These are phyloP conservation scores for Condylostoma magnum DNA, from an alignment of 169 alveolate genomes.

Conservation along the genomic window DNA sequence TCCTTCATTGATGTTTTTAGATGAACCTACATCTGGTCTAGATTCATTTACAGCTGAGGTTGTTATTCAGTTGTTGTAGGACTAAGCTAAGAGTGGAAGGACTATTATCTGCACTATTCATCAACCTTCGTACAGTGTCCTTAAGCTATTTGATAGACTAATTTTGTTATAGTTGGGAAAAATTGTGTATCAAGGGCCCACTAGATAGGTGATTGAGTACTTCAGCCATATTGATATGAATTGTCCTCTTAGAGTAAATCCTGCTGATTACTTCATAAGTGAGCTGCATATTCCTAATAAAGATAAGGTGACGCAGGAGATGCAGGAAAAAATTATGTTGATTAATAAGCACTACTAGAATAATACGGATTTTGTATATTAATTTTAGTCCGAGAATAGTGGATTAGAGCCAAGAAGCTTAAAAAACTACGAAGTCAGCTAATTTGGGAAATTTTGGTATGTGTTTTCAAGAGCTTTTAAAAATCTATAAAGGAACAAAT, in stretches of 20 bases:
- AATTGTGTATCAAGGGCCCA: slow-evolving; percentile 57
- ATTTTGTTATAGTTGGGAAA: slow-evolving; percentile 69
- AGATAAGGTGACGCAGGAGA: not conserved
- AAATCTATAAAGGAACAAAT: slow-evolving; percentile 36
- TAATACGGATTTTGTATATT: not conserved
- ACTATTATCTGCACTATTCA: slow-evolving; percentile 77
- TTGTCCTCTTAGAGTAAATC: slow-evolving; percentile 57
- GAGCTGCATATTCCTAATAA: slow-evolving; percentile 2
- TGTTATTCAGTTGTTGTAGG: slow-evolving; percentile 62
- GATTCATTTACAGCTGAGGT: slow-evolving; percentile 81
- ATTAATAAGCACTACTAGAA: not conserved
- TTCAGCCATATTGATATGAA: slow-evolving; percentile 47
- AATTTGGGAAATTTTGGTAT: not conserved
- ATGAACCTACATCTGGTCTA: slow-evolving; percentile 90
- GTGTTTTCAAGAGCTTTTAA: not conserved
- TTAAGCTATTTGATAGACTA: slow-evolving; percentile 62
- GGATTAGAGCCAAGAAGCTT: not conserved
- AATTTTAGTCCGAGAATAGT: not conserved
- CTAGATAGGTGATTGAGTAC: slow-evolving; percentile 31
- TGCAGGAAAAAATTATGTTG: slow-evolving; percentile 4
- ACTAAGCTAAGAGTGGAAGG: slow-evolving; percentile 69
- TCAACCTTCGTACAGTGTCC: slow-evolving; percentile 76
- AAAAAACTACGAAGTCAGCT: not conserved
- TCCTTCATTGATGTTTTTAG: slow-evolving; percentile 86
- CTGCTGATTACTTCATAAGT: slow-evolving; percentile 56